Evolutionary conservation across 2,329 filamentous ascomycete species (phyloP), one percentile per base, ranked within the genome.

Genomic region (Colletotrichum caudatum): DNA sequence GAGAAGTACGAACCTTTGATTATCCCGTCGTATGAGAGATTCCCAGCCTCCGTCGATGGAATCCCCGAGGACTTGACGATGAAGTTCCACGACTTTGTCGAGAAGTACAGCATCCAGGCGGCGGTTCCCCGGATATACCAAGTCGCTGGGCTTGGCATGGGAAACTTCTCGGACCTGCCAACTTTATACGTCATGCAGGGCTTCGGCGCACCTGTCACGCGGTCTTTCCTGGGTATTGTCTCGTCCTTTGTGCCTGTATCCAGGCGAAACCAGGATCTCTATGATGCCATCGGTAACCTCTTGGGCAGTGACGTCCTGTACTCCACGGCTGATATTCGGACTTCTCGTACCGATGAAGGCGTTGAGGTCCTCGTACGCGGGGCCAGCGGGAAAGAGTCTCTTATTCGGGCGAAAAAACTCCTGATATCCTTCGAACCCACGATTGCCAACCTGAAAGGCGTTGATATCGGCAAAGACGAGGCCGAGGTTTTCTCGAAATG

Each of bases 111-210:
- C 5, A 23, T 50, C 20, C 11, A 26, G 11, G 48, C 48, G 23
- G 48, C 48, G 11, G 23, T 50, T 5, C 48, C 48, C 12, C n/a
- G 48, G 2, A 50, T 50, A 14, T 50, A 26, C 20, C 48, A 50
- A 26, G 48, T 50, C 12, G 12, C 48, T 4, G 48, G n/a, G 5
- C 48, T 50, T 1, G 51, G 84, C 5, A 74, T 84, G 2, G 83
- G 83, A 18, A 82, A 87, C 72, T 78, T 86, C 44, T 76, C 84
- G 3, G 78, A 80, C 4, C 73, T 79, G 14, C 80, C 82, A 20
- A 84, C 84, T 0, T 66, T 88, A 8, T 85, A 85, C 73, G 79
- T 86, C 14, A 79, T 87, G 73, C 83, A 85, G 71, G 78, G 77
- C 1, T 82, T 83, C 62, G 80, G 80, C 6, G 77, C 76, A 8